These are phyloP conservation scores for Aspergillus texensis DNA, from an alignment of 2,329 filamentous ascomycete species.

Conservation along the genomic window DNA sequence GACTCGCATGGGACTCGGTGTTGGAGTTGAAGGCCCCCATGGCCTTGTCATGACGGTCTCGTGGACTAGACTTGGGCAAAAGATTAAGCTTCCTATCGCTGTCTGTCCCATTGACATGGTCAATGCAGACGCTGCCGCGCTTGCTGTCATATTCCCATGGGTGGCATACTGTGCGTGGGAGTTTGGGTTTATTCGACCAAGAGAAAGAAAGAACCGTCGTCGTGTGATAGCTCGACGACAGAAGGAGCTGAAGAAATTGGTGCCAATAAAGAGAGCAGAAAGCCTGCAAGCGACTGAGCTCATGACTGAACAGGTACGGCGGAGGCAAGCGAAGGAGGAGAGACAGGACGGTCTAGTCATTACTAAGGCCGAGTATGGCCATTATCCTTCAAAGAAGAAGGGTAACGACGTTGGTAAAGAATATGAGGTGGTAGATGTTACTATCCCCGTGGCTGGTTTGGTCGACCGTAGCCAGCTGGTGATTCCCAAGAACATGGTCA, in stretches of 20 bases:
- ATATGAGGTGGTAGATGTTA: conserved; percentile 41
- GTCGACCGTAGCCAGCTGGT: conserved; percentile 46
- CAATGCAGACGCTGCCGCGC: conserved; percentile 35
- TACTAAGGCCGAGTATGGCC: conserved; percentile 45
- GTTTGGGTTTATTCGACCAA: conserved; percentile 45
- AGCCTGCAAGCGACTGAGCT: conserved; percentile 43
- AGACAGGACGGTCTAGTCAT: conserved; percentile 42
- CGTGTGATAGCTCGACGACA: conserved; percentile 38
- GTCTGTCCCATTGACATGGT: conserved; percentile 39
- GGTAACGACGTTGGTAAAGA: conserved; percentile 24
- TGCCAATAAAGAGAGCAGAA: conserved; percentile 40
- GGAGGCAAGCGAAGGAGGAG: conserved; percentile 41
- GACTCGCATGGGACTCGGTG: conserved; percentile 42
- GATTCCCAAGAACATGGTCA: conserved; percentile 38
- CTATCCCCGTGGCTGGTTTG: conserved; percentile 47
- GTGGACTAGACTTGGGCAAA: conserved; percentile 46
- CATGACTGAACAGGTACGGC: conserved; percentile 43
- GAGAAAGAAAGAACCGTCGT: conserved; percentile 38
- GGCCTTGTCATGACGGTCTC: conserved; percentile 43
- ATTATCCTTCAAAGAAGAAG: conserved; percentile 34
- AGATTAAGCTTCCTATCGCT: conserved; percentile 42
- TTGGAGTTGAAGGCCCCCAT: conserved; percentile 36
- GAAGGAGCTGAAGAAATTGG: conserved; percentile 38
- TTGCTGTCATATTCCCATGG: conserved; percentile 43
- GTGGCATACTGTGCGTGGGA: conserved; percentile 44